phyloP scores from a whole-genome alignment of 2,329 filamentous ascomycete genomes.

The Lachnellula hyalina region DNA sequence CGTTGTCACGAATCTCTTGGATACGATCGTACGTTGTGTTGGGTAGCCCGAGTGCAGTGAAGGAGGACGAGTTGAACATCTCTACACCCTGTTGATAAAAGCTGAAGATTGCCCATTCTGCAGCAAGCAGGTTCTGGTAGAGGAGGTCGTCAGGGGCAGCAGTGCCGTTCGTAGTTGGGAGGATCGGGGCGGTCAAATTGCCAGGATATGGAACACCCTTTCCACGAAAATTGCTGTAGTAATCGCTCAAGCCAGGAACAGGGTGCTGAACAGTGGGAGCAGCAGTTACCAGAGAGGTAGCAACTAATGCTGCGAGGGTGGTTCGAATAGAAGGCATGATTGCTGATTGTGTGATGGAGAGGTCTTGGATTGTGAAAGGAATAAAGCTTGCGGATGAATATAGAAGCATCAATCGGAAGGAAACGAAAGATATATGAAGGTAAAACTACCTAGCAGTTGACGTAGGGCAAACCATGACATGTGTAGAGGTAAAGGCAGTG shows the following conservation, averaged over 20 bases:
- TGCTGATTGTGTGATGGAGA: too few relatives aligned
- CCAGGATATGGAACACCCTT: slow-evolving; percentile 34
- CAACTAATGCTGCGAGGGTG: neutral
- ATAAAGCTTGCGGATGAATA: neutral
- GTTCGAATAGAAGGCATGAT: neutral
- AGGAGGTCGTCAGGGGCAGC: slow-evolving; percentile 37
- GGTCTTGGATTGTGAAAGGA: neutral
- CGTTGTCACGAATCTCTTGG: slow-evolving; percentile 40
- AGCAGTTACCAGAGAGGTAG: neutral
- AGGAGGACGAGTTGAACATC: slow-evolving; percentile 33
- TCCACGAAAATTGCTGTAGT: slow-evolving; percentile 33
- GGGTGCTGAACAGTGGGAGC: slow-evolving; percentile 13
- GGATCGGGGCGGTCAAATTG: slow-evolving; percentile 32
- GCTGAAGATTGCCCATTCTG: slow-evolving; percentile 41
- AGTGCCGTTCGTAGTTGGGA: slow-evolving; percentile 27
- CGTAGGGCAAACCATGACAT: neutral
- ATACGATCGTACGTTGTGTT: slow-evolving; percentile 37
- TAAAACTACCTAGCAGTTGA: too few relatives aligned
- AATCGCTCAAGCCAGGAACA: slow-evolving; percentile 30
- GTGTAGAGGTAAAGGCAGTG: neutral
- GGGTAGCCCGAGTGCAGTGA: slow-evolving; percentile 33
- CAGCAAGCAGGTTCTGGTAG: slow-evolving; percentile 40
- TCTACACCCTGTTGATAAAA: slow-evolving; percentile 41
- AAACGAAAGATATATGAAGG: neutral
- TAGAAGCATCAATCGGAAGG: neutral